Conservation (phyloP, 2,329 filamentous ascomycete genomes). For the Sclerotinia spermophila region DNA sequence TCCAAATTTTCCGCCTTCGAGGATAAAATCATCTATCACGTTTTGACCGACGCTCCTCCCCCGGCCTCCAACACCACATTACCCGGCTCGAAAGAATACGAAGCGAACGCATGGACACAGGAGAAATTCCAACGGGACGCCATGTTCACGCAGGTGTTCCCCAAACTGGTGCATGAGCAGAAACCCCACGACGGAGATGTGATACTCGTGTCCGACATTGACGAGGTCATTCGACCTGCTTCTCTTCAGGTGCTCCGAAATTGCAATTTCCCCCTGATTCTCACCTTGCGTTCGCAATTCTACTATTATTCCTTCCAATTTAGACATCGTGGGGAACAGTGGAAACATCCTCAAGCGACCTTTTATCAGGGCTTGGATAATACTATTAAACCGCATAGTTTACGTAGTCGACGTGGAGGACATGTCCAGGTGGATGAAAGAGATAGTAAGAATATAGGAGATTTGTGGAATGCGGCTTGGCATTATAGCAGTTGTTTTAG, state of each 20-base stretch:
- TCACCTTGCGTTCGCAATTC: conserved; percentile 37
- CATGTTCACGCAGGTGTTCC: conserved; percentile 52
- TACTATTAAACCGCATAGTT: conserved; percentile 40
- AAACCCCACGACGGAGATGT: conserved; percentile 39
- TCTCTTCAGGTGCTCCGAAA: conserved; percentile 38
- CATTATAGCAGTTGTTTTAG: conserved; percentile 45
- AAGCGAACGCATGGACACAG: conserved; percentile 44
- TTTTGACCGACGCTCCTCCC: conserved; percentile 43
- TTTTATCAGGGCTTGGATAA: conserved; percentile 37
- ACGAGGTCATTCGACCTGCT: conserved; percentile 43
- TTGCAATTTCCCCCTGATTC: conserved; percentile 37
- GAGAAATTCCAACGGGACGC: conserved; percentile 55
- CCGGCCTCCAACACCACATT: background rate
- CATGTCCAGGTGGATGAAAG: conserved; percentile 2
- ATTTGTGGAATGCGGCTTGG: conserved; percentile 43
- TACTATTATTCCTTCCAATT: conserved; percentile 43
- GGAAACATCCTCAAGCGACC: conserved; percentile 46
- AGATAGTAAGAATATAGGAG: conserved; percentile 27
- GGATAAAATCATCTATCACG: conserved; percentile 58
- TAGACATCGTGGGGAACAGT: conserved; percentile 37
- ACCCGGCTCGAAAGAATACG: conserved; percentile 35
- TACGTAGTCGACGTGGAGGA: conserved; percentile 5
- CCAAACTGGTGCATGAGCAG: conserved; percentile 37
- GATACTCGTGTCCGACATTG: conserved; percentile 44
- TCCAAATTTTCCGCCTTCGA: conserved; percentile 49